Evolutionary conservation across 805 yeast species (phyloP), one percentile per base, ranked within the genome.

Genomic region (Lipomyces sp.): DNA sequence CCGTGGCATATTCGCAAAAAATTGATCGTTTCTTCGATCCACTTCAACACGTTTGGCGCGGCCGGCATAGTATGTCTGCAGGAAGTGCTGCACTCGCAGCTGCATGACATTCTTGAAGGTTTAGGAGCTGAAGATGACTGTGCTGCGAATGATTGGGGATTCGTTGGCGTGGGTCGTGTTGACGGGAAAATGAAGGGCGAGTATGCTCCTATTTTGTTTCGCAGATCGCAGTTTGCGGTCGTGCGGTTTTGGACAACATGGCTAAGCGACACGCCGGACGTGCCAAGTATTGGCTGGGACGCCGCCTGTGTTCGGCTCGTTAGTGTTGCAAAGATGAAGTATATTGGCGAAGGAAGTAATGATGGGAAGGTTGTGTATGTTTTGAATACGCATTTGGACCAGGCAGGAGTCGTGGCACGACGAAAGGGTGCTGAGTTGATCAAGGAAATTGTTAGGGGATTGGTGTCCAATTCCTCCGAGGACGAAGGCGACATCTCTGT

Each of bases 231-330:
- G 14, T 74, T 78, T 67, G 61, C 66, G 33, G 55, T 76, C 33
- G 46, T 74, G 4, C 68, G 71, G 11, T 60, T 68, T n/a, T 70
- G 73, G 19, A 73, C 78, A 8, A 70, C 70, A 47, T 80, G 84
- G 84, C 65, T 80, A 13, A 74, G 80, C 54, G 69, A 71, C 16
- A 78, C 81, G 2, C 84, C 84, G 1, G 74, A 71, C 39, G 65
- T 60, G n/a, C 81, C 83, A 1, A 73, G 80, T 14, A 66, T 58
- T 39, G 79, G 77, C 4, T 75, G 80, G 76, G 80, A 76, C 57
- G 79, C 79, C 0, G 74, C 68, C 1, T 65, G 62, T 26, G 62
- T 63, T 6, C 64, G 81, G 51, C 70, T 74, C 16, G 72, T 71
- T 2, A 69, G 73, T 2, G 58, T 68, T 56, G 70, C 65, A 3